phyloP scores from a whole-genome alignment of 352 stramenopile species.

The Pythium insidiosum region DNA sequence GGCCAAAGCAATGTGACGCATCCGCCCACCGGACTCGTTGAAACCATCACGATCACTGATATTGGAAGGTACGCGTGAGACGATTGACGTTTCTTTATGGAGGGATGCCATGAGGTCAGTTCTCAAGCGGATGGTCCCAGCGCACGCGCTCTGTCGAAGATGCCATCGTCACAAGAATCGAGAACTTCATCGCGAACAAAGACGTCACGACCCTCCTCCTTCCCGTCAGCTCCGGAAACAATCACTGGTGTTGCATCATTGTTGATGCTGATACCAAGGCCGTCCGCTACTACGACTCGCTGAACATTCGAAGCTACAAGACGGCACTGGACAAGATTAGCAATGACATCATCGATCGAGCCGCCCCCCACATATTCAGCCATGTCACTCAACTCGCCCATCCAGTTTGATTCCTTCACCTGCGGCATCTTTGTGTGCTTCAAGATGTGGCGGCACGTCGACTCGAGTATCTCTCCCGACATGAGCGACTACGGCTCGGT shows the following conservation, averaged over 20 bases:
- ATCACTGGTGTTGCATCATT: background rate
- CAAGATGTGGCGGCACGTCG: background rate
- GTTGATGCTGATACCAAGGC: background rate
- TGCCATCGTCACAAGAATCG: too few relatives aligned
- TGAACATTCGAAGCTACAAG: background rate
- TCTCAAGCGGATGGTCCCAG: too few relatives aligned
- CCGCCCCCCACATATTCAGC: too few relatives aligned
- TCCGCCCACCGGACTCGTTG: too few relatives aligned
- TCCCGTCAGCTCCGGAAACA: background rate
- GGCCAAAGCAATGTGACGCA: too few relatives aligned
- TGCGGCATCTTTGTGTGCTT: background rate
- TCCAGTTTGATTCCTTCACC: background rate
- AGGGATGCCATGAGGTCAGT: too few relatives aligned
- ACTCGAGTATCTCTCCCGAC: background rate
- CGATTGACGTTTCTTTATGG: too few relatives aligned
- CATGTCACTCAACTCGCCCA: too few relatives aligned
- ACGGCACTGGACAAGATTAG: background rate
- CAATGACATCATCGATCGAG: background rate
- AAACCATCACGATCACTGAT: too few relatives aligned
- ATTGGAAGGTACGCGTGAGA: too few relatives aligned
- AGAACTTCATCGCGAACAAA: too few relatives aligned
- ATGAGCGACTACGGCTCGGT: background rate
- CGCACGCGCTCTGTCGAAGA: too few relatives aligned
- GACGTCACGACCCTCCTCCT: background rate
- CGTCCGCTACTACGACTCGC: background rate